Conservation (phyloP, 331 rosid genomes). For the Erythrophleum ivorense region DNA sequence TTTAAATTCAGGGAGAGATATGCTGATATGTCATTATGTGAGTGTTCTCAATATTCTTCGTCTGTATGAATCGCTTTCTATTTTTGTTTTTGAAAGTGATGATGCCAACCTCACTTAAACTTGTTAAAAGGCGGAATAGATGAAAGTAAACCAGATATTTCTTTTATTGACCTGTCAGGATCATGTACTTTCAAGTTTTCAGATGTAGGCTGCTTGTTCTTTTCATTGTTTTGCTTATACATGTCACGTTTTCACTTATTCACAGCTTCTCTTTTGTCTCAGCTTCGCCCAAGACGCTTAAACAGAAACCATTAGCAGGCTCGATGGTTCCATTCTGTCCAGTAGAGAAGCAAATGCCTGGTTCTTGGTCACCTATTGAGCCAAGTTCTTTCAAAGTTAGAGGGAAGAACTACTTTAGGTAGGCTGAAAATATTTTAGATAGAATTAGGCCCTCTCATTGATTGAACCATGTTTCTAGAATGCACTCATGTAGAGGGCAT, state of each 20-base stretch:
- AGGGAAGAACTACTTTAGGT: constrained; percentile 82
- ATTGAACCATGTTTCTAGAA: constrained; percentile 27
- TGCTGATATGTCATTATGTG: constrained; percentile 58
- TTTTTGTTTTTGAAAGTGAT: not conserved
- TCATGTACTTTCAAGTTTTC: no score
- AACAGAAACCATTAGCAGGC: constrained; percentile 71
- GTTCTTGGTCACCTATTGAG: constrained; percentile 85
- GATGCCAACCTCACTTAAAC: no score
- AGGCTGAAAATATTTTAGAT: constrained; percentile 21
- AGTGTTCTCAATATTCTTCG: constrained; percentile 38
- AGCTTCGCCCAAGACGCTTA: constrained; percentile 73
- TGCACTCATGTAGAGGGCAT: constrained; percentile 9
- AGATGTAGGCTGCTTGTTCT: constrained; percentile 1
- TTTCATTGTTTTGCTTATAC: not conserved
- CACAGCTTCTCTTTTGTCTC: constrained; percentile 37
- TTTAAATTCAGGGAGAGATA: constrained; percentile 77
- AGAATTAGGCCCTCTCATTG: not conserved
- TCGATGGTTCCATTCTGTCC: constrained; percentile 64
- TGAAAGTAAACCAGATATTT: no score
- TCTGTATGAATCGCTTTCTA: not conserved
- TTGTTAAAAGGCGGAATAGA: no score
- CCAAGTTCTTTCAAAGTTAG: constrained; percentile 82
- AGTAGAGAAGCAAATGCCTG: constrained; percentile 66
- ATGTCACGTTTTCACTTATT: constrained; percentile 38
- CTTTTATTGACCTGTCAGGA: no score